A percentile compares a stretch with the other conserved stretches of the same genome.
Evolutionary conservation across 345 rosid genomes (phyloP).

Genomic region (Heritiera fomes): DNA sequence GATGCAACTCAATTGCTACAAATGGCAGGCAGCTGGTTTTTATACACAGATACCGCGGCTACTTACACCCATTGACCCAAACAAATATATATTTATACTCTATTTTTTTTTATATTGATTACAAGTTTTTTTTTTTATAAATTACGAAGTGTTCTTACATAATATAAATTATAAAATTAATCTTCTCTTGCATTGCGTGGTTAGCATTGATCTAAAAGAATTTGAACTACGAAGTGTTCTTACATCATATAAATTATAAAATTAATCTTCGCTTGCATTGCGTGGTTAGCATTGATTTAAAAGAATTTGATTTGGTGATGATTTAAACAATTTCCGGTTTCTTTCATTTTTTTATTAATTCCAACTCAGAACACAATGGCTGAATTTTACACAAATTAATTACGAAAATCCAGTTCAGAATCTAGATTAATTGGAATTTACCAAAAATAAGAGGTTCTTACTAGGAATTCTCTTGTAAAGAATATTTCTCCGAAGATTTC

Average conservation of each 20-base stretch:
- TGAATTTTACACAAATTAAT: conserved; percentile 23
- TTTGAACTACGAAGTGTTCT: too few species aligned
- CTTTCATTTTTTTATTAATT: not conserved
- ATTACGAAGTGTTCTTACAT: too few species aligned
- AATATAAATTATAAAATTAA: too few species aligned
- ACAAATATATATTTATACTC: too few species aligned
- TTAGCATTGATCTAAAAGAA: too few species aligned
- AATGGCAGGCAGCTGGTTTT: not conserved
- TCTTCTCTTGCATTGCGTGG: too few species aligned
- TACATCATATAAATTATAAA: too few species aligned
- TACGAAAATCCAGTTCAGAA: conserved; percentile 31
- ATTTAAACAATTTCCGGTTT: not conserved
- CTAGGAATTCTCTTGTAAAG: conserved; percentile 19
- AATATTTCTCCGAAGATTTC: conserved; percentile 31
- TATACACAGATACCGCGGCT: not conserved
- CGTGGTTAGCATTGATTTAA: too few species aligned
- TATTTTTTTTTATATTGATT: not conserved
- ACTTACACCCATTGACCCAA: not conserved
- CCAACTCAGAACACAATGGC: not conserved
- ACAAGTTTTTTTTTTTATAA: too few species aligned
- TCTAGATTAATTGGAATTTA: conserved; percentile 26
- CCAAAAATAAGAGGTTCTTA: conserved; percentile 26
- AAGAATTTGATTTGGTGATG: too few species aligned
- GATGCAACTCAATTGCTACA: not conserved
- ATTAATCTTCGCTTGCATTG: too few species aligned